phyloP scores from a whole-genome alignment of 768 basidiomycete species.

The Tulasnella sp. region DNA sequence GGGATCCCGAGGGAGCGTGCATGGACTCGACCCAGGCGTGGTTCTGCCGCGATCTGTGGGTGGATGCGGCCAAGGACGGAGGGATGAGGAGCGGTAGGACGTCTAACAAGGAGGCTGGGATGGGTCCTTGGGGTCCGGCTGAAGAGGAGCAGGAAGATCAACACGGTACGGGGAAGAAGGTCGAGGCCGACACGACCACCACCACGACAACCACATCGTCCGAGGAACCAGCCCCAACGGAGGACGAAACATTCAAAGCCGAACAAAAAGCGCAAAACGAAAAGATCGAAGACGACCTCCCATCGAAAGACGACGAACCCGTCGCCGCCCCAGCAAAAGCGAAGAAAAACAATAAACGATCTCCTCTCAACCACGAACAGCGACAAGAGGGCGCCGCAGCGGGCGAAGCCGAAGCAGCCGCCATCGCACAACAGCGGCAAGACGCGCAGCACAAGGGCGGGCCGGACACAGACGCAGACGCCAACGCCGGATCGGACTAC shows the following conservation, averaged over 20 bases:
- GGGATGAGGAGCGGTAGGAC: constrained; percentile 3
- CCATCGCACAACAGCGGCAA: constrained; percentile 3
- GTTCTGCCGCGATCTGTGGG: constrained; percentile 98
- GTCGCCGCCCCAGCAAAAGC: neutral
- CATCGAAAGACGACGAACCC: constrained; percentile 3
- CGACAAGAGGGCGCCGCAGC: constrained; percentile 15
- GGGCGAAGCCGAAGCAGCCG: constrained; percentile 11
- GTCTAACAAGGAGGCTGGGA: constrained; percentile 7
- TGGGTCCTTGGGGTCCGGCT: neutral
- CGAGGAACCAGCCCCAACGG: neutral
- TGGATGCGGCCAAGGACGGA: constrained; percentile 72
- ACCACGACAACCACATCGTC: neutral
- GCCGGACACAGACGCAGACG: constrained; percentile 53
- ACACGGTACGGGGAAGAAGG: neutral
- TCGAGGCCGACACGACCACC: neutral
- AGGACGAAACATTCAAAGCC: neutral
- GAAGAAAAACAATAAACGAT: neutral
- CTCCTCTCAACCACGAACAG: neutral
- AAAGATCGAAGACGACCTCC: neutral
- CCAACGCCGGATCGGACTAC: constrained; percentile 79
- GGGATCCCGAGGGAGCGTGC: constrained; percentile 76
- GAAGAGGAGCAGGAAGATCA: constrained; percentile 1
- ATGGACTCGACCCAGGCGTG: constrained; percentile 95
- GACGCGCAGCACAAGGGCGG: constrained; percentile 12
- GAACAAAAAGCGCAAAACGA: neutral